Base-by-base conservation (phyloP, 2,329 filamentous ascomycete genomes). In the Metarhizium robertsii region DNA sequence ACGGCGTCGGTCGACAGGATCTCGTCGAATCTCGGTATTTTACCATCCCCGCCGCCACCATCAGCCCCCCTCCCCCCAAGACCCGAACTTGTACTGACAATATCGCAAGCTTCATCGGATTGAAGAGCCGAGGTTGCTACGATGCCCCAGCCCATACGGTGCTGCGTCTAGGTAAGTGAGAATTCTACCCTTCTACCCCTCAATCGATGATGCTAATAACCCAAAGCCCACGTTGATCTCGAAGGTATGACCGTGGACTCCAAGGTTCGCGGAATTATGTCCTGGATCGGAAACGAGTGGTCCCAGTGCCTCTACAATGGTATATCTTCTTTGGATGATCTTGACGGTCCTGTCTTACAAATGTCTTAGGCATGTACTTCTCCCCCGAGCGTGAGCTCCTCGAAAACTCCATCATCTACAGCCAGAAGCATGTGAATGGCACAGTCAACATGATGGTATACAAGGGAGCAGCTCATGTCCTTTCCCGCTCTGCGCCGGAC, bases 1-100 rank as follows among this genome's bases (percentile, higher is more conserved):
- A 52, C 43, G 86, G 85, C 66, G 77, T 89, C 56, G 86, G 86
- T 61, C 77, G 86, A 62, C 83, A 88, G 58, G 86, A 69, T 54
- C 67, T 70, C 57, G 67, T 70, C 60, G 86, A 88, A 71, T 69
- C 65, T 25, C 20, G 20, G 20, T 25, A 25, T 25, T 25, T 25
- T 25, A 25, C 20, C 20, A 25, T 25, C 20, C 20, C 20, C 20
- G 20, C 3, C 20, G 20, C 20, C 3, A 25, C 20, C 20, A 25
- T 25, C 20, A 25, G 2, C 20, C 20, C 20, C 20, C 20, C 20
- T 25, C 20, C 20, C 20, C 20, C 20, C 20, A 25, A 25, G 20
- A 25, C 20, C 20, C 20, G 20, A 3, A 25, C 20, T 25, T 25
- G 20, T 25, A 25, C 20, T 25, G 20, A 25, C 20, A 25, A 25